A percentile compares a stretch with the other conserved stretches of the same genome.
Evolutionary conservation across 352 stramenopile species (phyloP).

Genomic region (Pythium insidiosum): DNA sequence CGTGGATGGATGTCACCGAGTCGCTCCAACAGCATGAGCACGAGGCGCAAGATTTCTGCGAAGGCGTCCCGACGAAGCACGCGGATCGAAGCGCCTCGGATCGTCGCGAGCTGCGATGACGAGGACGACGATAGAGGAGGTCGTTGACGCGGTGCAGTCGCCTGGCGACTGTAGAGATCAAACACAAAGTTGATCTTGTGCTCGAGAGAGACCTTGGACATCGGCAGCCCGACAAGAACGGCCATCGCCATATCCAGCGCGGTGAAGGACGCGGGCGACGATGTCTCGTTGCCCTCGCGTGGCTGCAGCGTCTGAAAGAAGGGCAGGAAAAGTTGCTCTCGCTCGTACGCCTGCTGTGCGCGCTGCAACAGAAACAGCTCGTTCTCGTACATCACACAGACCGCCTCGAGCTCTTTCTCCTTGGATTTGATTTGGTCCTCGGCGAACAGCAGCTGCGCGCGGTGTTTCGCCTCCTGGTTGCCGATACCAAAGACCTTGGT

Average conservation of each 20-base stretch:
- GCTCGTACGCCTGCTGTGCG: conserved; percentile 39
- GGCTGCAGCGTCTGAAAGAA: conserved; percentile 45
- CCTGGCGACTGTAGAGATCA: conserved; percentile 43
- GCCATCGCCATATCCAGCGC: conserved; percentile 38
- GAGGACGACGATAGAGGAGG: too few relatives aligned
- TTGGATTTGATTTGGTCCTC: conserved; percentile 60
- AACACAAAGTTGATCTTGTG: conserved; percentile 78
- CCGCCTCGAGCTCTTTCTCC: conserved; percentile 46
- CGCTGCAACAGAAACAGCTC: conserved; percentile 70
- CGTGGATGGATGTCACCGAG: conserved; percentile 49
- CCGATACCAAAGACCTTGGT: conserved; percentile 29
- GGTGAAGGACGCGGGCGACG: conserved; percentile 7
- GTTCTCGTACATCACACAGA: conserved; percentile 47
- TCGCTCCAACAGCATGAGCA: conserved; percentile 40
- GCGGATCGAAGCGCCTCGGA: conserved; percentile 16
- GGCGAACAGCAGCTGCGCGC: conserved; percentile 61
- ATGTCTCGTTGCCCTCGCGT: background rate
- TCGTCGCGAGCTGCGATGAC: too few relatives aligned
- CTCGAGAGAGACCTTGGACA: conserved; percentile 26
- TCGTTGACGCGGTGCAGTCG: too few relatives aligned
- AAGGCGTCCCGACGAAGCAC: conserved; percentile 36
- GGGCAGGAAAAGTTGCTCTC: conserved; percentile 58
- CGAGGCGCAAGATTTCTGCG: conserved; percentile 35
- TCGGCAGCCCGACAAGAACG: conserved; percentile 45
- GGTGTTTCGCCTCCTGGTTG: conserved; percentile 37